These are phyloP conservation scores for Coemansia sp. DNA, from an alignment of 192 early-diverging fungal genomes.

Conservation along the genomic window DNA sequence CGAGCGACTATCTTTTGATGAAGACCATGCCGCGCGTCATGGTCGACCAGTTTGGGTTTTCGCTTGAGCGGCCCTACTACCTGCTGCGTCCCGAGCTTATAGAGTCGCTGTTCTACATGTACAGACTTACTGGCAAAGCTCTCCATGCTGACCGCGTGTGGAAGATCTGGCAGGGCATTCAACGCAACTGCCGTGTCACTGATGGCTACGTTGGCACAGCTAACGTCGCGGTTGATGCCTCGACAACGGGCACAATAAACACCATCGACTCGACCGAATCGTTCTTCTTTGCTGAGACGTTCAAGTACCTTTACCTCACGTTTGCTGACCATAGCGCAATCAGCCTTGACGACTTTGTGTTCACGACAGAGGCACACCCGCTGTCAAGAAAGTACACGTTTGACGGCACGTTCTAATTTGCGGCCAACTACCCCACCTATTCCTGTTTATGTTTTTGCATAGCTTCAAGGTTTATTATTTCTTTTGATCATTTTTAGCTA, in stretches of 20 bases:
- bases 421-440: neutral
- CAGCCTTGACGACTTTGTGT: conserved; percentile 78
- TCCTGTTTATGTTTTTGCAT: neutral
- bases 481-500: too few relatives aligned
- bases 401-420: conserved; percentile 37
- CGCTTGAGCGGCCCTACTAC: conserved; percentile 48
- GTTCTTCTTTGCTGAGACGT: conserved; percentile 89
- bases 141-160: conserved; percentile 66
- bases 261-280: conserved; percentile 51
- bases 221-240: conserved; percentile 29
- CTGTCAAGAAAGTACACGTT: conserved; percentile 42
- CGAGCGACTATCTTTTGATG: conserved; percentile 24
- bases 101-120: conserved; percentile 69
- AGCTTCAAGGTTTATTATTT: too few relatives aligned
- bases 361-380: conserved; percentile 95
- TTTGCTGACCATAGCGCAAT: conserved; percentile 67
- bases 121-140: conserved; percentile 64
- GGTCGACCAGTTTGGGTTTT: conserved; percentile 28
- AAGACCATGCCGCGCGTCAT: neutral
- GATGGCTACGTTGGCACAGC: conserved; percentile 62
- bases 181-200: conserved; percentile 64
- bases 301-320: conserved; percentile 88
- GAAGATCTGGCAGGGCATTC: conserved; percentile 62
- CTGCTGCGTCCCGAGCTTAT: conserved; percentile 76
- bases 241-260: conserved; percentile 23